These are phyloP conservation scores for Hanseniaspora valbyensis DNA, from an alignment of 805 yeast species.

Conservation along the genomic window DNA sequence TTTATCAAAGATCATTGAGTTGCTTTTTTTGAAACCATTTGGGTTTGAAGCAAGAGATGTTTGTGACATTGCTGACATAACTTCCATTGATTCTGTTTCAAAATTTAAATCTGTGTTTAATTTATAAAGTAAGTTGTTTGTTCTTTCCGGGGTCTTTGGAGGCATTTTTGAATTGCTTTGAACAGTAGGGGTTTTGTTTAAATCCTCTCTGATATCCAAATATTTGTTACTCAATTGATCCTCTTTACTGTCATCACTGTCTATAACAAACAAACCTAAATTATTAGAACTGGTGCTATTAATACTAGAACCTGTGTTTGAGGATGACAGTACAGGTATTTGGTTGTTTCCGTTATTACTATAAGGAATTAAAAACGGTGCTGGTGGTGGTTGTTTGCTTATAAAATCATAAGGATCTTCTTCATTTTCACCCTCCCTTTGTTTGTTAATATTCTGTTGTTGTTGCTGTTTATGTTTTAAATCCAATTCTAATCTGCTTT, in stretches of 20 bases:
- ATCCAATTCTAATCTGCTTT: neutral
- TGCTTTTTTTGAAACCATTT: neutral
- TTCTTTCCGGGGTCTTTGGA: constrained; percentile 15
- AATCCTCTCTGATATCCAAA: neutral
- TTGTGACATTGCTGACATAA: constrained; percentile 14
- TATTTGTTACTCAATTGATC: neutral
- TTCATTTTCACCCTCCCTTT: neutral
- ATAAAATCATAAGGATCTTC: constrained; percentile 6
- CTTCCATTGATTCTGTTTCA: constrained; percentile 13
- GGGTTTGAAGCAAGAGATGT: constrained; percentile 9
- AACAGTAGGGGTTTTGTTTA: constrained; percentile 10
- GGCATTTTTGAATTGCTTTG: neutral
- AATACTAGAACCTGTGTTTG: constrained; percentile 12
- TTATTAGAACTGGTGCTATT: constrained; percentile 6
- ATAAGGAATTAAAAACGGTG: neutral
- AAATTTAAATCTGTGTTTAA: constrained; percentile 14
- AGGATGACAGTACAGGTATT: neutral
- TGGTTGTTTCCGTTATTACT: neutral
- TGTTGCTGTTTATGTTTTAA: neutral
- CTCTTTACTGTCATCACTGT: neutral
- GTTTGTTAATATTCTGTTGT: neutral
- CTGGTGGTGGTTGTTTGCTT: constrained; percentile 12
- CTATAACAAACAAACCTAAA: neutral
- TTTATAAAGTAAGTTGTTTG: constrained; percentile 15
- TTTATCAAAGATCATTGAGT: constrained; percentile 7